Evolutionary conservation across 768 basidiomycete species (phyloP), one percentile per base, ranked within the genome.

Genomic region (Mycena alexandri): DNA sequence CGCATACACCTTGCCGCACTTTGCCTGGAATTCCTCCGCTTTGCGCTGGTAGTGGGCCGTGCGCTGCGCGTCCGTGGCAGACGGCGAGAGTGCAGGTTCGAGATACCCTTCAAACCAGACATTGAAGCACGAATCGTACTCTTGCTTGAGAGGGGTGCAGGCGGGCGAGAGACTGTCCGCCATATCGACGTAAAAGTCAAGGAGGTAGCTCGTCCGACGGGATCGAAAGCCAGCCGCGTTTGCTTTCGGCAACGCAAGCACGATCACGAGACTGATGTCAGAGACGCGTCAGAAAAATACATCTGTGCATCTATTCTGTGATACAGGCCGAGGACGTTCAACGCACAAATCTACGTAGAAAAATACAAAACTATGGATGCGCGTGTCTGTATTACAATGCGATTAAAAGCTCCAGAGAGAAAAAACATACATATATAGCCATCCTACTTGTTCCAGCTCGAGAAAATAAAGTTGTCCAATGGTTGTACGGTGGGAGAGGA

Each of bases 31-130:
- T 77, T 97, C 93, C 46, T 91, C 90, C 7, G 94, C 93, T 79
- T 96, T 96, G 65, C 86, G 79, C 72, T 89, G 88, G 4, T 92
- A 89, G 73, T 91, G 90, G 51, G 83, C 86, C 17, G 84, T 80
- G 52, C 88, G 87, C 62, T 85, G 80, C 58, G 84, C 81, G 14
- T 78, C 68, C 8, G 77, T 76, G 8, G 81, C 71, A 25, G 80
- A 72, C 17, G 79, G 79, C 16, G 83, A 79, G 19, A 91, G 83
- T 12, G 89, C 90, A 11, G 95, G 95, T 74, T 95, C 92, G 24
- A 98, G 89, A 77, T 98, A 99, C 13, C 94, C 95, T 78, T 98
- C 96, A 72, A 99, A 96, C 97, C 96, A 98, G 10, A 92, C 88
- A 74, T 98, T 98, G 82, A 99, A 99, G 83, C 96, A 99, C 0